Evolutionary conservation across 1,139 yeast species (phyloP).

Genomic region (Suhomyces terraborum): DNA sequence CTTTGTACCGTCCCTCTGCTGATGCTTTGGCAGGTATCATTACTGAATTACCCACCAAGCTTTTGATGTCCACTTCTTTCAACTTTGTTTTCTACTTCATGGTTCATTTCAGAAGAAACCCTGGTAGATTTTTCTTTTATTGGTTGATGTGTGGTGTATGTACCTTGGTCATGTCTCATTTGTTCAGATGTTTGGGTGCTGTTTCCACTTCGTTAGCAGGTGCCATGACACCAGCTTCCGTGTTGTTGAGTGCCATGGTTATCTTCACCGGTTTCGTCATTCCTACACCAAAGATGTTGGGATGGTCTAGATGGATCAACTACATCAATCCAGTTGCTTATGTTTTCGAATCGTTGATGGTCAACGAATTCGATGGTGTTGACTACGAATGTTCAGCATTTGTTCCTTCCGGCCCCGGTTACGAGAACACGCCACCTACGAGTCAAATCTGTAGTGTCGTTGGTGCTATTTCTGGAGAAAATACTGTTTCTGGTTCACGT

Average conservation of each 20-base stretch:
- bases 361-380: conserved; percentile 54
- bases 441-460: conserved; percentile 61
- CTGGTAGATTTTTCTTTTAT: conserved; percentile 72
- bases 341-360: conserved; percentile 67
- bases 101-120: conserved; percentile 62
- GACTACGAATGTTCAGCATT: conserved; percentile 45
- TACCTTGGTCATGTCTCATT: conserved; percentile 67
- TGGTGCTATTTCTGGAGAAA: conserved; percentile 62
- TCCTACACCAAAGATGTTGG: conserved; percentile 66
- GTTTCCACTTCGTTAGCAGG: conserved; percentile 58
- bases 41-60: conserved; percentile 67
- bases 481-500: conserved; percentile 56
- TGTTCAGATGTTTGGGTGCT: conserved; percentile 74
- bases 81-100: conserved; percentile 66
- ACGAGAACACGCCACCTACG: conserved; percentile 37
- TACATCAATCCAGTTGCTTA: conserved; percentile 72
- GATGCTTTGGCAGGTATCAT: conserved; percentile 71
- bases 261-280: conserved; percentile 77
- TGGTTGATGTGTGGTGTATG: conserved; percentile 54
- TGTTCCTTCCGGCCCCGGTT: conserved; percentile 56
- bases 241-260: conserved; percentile 60
- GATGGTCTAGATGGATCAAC: conserved; percentile 82
- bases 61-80: conserved; percentile 56
- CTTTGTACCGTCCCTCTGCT: conserved; percentile 76
- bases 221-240: conserved; percentile 74